These are phyloP conservation scores for Pachysolen tannophilus DNA, from an alignment of 805 yeast genomes.

Conservation along the genomic window DNA sequence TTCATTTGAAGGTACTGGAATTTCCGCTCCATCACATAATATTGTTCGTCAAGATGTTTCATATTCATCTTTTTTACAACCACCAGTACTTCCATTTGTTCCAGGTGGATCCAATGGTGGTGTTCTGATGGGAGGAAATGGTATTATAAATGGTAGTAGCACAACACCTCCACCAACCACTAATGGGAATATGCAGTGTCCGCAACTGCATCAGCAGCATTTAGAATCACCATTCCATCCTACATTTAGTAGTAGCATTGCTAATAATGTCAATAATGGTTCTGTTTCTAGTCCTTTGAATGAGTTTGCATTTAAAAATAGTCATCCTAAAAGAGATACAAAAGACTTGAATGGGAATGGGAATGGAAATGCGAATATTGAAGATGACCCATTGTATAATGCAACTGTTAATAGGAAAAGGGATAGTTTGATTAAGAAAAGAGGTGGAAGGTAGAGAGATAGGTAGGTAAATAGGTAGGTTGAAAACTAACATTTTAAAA, in stretches of 20 bases:
- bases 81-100: too few species aligned
- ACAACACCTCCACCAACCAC: too few species aligned
- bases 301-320: not conserved
- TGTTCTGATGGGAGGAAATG: too few species aligned
- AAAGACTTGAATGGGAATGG: too few species aligned
- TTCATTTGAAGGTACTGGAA: not conserved
- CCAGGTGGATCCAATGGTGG: too few species aligned
- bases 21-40: not conserved
- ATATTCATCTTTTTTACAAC: not conserved
- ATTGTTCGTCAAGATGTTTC: too few species aligned
- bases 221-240: not conserved
- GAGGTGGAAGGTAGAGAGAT: conserved; percentile 19
- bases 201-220: not conserved
- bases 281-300: conserved; percentile 8
- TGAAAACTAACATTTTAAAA: too few species aligned
- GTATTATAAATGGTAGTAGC: too few species aligned
- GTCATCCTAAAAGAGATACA: too few species aligned
- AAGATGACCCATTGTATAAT: conserved; percentile 25
- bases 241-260: not conserved
- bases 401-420: conserved; percentile 45
- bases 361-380: not conserved
- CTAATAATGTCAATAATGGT: conserved; percentile 4
- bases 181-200: too few species aligned
- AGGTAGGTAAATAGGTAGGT: too few species aligned
- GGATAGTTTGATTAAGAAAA: conserved; percentile 41